A percentile compares a stretch with the other conserved stretches of the same genome.
phyloP scores from a whole-genome alignment of 2,329 filamentous ascomycete species.

The Trichoderma lentiforme region DNA sequence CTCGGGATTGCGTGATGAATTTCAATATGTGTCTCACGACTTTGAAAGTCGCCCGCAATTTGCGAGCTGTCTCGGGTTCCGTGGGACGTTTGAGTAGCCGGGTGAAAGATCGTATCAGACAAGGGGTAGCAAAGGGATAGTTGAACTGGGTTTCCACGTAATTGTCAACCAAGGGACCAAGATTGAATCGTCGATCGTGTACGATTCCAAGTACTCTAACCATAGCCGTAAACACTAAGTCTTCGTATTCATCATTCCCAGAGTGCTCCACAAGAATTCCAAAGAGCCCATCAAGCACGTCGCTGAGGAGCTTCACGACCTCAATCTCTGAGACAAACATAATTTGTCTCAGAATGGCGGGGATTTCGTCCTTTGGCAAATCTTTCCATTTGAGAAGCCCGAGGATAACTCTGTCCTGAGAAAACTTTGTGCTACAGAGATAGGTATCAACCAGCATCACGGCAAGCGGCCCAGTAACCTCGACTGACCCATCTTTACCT shows the following conservation, averaged over 20 bases:
- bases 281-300: conserved; percentile 89
- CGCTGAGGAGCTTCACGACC: conserved; percentile 86
- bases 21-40: conserved; percentile 90
- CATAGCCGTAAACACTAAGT: conserved; percentile 84
- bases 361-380: conserved; percentile 65
- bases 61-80: conserved; percentile 78
- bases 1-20: conserved; percentile 86
- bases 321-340: conserved; percentile 96
- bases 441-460: conserved; percentile 78
- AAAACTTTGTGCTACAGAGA: conserved; percentile 91
- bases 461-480: conserved; percentile 76
- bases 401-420: conserved; percentile 83
- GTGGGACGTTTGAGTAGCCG: conserved; percentile 78
- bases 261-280: conserved; percentile 85
- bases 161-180: conserved; percentile 84
- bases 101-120: conserved; percentile 81
- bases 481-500: conserved; percentile 64
- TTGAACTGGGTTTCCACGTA: conserved; percentile 88
- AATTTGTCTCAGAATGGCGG: conserved; percentile 73
- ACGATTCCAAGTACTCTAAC: conserved; percentile 90
- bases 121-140: conserved; percentile 87
- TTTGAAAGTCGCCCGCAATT: conserved; percentile 88
- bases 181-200: conserved; percentile 88
- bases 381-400: conserved; percentile 86
- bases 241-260: conserved; percentile 89